Evolutionary conservation across 1,284 basidiomycete species (phyloP), one percentile per base, ranked within the genome.

Genomic region (Apiotrichum montevideense): DNA sequence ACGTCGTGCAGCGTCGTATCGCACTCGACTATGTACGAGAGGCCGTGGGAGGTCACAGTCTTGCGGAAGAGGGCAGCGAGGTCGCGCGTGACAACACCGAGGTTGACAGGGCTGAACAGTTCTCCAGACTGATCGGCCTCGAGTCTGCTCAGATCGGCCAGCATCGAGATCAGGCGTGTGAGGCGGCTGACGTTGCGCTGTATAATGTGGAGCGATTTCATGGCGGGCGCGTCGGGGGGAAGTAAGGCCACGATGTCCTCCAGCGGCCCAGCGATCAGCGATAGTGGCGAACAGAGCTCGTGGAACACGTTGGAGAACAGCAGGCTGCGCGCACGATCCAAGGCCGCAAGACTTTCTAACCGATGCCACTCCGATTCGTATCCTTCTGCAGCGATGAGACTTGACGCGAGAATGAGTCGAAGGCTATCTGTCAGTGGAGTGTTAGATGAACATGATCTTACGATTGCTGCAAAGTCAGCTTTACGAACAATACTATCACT

Each of bases 231-330:
- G 6, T 66, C 58, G 1, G 59, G 51, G 3, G 29, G 29, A 2
- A 66, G 62, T 29, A 73, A 69, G 4, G 57, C 59, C 6, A 73
- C 49, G 4, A 71, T 43, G 51, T 73, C 73, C n/a, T 75, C 71
- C 50, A 74, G 54, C 0, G 73, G 73, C 15, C 70, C 73, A 14
- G 68, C 56, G n/a, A 79, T 73, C 4, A 79, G 63, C 0, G 75
- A 75, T 2, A 78, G 62, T 0, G 78, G 78, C 3, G 77, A 78
- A 2, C 76, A 49, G 1, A 77, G 63, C 57, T 78, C 75, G 61
- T 76, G 76, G 4, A 66, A 70, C 49, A 77, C 66, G 54, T 73
- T 74, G n/a, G 71, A 71, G 62, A 75, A 73, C 34, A 76, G 63
- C 35, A 67, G 37, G 29, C 63, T 70, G 62, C 75, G 77, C 3